Conservation (phyloP, 805 yeast species). For the Debaryomyces maramus region DNA sequence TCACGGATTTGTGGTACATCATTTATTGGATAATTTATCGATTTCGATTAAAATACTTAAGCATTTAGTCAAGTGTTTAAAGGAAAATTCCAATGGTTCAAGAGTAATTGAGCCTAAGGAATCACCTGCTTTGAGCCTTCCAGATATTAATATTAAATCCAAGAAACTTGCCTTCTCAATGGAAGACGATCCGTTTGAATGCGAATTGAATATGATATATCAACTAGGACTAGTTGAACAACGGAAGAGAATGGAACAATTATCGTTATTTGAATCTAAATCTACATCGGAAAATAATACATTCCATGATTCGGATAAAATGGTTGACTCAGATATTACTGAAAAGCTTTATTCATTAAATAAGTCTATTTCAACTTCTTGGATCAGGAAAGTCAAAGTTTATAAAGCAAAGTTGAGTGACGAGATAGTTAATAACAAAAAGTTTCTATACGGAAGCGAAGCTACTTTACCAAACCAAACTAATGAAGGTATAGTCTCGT, state of each 20-base stretch:
- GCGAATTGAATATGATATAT: conserved; percentile 40
- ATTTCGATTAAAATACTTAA: conserved; percentile 33
- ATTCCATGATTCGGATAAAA: conserved; percentile 8
- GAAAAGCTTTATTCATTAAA: conserved; percentile 31
- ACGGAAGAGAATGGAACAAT: conserved; percentile 35
- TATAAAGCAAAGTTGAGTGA: conserved; percentile 39
- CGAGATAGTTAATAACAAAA: conserved; percentile 37
- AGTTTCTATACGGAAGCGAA: conserved; percentile 39
- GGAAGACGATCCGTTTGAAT: conserved; percentile 48
- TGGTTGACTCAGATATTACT: conserved; percentile 24
- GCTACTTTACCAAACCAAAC: conserved; percentile 14
- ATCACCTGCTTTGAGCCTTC: conserved; percentile 27
- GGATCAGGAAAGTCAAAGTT: conserved; percentile 66
- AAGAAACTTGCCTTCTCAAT: conserved; percentile 29
- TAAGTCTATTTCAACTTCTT: conserved; percentile 55
- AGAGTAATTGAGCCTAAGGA: conserved; percentile 31
- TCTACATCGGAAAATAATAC: conserved; percentile 1
- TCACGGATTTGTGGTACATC: conserved; percentile 36
- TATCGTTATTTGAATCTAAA: conserved; percentile 22
- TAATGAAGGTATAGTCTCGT: conserved; percentile 29
- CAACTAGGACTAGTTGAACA: conserved; percentile 44
- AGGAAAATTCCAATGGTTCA: conserved; percentile 11
- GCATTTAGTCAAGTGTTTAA: conserved; percentile 30
- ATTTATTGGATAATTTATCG: conserved; percentile 39
- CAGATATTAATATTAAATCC: conserved; percentile 28